Evolutionary conservation across 768 basidiomycete species (phyloP), one percentile per base, ranked within the genome.

Genomic region (Rhodotorula diobovata): DNA sequence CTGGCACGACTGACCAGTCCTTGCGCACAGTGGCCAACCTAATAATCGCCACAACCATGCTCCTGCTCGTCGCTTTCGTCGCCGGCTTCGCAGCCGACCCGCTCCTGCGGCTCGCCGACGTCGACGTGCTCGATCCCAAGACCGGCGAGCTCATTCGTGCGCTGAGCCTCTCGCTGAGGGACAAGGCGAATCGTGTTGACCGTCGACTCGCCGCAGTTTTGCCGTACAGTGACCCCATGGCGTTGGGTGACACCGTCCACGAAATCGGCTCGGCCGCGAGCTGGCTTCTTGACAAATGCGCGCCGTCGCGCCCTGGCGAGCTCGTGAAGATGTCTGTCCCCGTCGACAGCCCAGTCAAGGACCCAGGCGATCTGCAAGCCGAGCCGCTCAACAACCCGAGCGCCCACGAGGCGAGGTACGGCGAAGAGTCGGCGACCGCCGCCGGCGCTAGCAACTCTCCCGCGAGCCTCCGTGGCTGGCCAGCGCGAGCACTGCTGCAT

Each of bases 1-100:
- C 20, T 35, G 18, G 6, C 0, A 2, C 6, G 32, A 14, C 34
- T 14, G 5, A 35, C 11, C 20, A 1, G 34, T 23, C 0, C 16
- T 23, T 16, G 1, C 30, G 14, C n/a, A 12, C 34, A 56, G 55
- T 4, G 11, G 20, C 55, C 10, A 9, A 10, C 0, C 2, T 30
- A 18, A 3, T 55, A 32, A 3, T 55, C 14, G 55, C 35, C 21
- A 2, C 34, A 16, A 10, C 21, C 16, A 32, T 50, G 15, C 14
- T 46, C 20, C 45, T 46, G 15, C 51, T 53, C 14, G 7, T 18
- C 32, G 32, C 53, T 2, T 0, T 20, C 18, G 3, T 54, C 4
- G 30, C 18, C 53, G 53, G 32, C 20, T 34, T 54, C 20, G 4
- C 34, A 16, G 30, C 53, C 53, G 53, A 54, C 53, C 53, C 53